Conservation (phyloP, 2,329 filamentous ascomycete genomes). For the Monilinia fructicola region DNA sequence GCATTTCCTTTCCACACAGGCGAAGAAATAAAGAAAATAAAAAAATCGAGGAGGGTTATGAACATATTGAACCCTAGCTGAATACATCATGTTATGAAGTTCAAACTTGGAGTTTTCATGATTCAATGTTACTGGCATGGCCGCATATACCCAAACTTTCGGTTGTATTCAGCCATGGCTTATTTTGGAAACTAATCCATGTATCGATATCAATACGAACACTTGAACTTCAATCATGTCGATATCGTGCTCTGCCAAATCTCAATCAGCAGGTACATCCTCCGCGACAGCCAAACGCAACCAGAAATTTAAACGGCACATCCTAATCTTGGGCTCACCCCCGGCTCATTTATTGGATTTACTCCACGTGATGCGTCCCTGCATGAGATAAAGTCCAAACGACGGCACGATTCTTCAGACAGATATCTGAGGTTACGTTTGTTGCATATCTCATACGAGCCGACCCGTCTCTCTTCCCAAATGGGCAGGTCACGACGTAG, state of each 20-base stretch:
- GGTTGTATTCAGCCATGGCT: background rate
- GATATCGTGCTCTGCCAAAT: background rate
- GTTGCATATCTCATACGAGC: constrained; percentile 17
- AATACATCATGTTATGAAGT: background rate
- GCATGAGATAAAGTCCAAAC: background rate
- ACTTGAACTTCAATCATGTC: background rate
- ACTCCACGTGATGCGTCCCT: background rate
- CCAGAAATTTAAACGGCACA: background rate
- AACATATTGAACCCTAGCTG: background rate
- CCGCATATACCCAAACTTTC: background rate
- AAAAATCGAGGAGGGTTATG: background rate
- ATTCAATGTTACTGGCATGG: background rate
- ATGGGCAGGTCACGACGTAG: background rate
- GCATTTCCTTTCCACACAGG: background rate
- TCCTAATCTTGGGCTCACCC: background rate
- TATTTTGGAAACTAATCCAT: background rate
- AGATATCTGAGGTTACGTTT: constrained; percentile 5
- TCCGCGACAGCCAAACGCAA: background rate
- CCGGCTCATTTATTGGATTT: background rate
- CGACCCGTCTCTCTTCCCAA: constrained; percentile 3
- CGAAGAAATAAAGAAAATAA: background rate
- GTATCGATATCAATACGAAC: background rate
- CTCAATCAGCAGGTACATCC: background rate
- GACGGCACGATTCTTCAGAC: background rate
- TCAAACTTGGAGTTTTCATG: too few species aligned